Evolutionary conservation across 345 rosid genomes (phyloP), one percentile per base, ranked within the genome.

Genomic region (Populus alba): DNA sequence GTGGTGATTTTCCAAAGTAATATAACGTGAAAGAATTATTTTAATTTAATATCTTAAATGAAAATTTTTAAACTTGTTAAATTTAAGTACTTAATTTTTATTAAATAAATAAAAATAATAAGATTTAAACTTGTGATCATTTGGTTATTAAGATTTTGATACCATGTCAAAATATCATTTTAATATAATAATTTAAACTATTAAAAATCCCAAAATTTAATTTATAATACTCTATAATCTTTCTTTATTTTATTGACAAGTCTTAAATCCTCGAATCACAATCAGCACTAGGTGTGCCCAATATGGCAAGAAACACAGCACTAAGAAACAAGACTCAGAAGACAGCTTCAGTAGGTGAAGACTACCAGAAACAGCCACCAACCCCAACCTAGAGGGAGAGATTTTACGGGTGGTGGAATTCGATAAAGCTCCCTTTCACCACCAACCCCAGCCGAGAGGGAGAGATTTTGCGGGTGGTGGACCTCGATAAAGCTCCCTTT

Each of bases 371-470:
- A 18, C 25, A 8, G 17, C 75, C 4, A 81, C 83, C 81, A 82
- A 79, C 81, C 81, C 71, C 25, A n/a, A 18, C 41, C 16, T 18
- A 13, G 0, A 11, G 0, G 33, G 5, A 11, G 2, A 8, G 4
- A 13, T 47, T 45, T 13, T 7, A 35, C 70, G 53, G 79, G 38
- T 25, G 81, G 76, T 66, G 33, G 55, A 67, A 31, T 31, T 33
- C 49, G 71, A 23, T 3, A 7, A 18, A 8, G 68, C 39, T 53
- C 16, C 37, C 53, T 71, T 61, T 71, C 81, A 51, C 49, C 4
- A 81, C 83, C 81, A 81, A 79, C 83, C 81, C 71, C 25, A n/a
- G 20, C 41, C 16, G 13, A 13, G 1, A 11, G 0, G 33, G 5
- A 11, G 2, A 8, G 4, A 13, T 47, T 45, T 13, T 7, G 45